Conservation (phyloP, 2,329 filamentous ascomycete species). For the Aspergillus clavatus region DNA sequence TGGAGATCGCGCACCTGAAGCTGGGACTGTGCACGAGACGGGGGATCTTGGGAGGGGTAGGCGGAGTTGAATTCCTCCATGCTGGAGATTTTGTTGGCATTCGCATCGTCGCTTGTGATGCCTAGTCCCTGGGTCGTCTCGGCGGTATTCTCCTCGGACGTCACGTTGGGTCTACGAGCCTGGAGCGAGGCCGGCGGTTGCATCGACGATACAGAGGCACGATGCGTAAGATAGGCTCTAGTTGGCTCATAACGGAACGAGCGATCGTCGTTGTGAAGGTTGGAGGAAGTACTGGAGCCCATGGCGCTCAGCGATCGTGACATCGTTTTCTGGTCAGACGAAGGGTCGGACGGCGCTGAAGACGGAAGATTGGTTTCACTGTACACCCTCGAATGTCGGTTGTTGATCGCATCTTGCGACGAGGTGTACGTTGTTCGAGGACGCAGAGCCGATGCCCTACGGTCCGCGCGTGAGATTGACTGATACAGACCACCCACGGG, state of each 20-base stretch:
- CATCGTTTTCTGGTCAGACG: slow-evolving; percentile 36
- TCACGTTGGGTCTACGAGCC: slow-evolving; percentile 4
- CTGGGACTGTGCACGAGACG: slow-evolving; percentile 66
- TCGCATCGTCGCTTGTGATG: slow-evolving; percentile 21
- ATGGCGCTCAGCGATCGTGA: slow-evolving; percentile 61
- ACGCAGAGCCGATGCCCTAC: slow-evolving; percentile 44
- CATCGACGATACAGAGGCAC: slow-evolving; percentile 38
- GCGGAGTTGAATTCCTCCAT: slow-evolving; percentile 34
- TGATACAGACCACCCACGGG: slow-evolving; percentile 40
- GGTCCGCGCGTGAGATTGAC: slow-evolving; percentile 38
- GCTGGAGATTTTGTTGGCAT: slow-evolving; percentile 22
- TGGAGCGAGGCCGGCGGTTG: slow-evolving; percentile 15
- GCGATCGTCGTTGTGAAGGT: slow-evolving; percentile 28
- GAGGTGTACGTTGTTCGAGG: slow-evolving; percentile 35
- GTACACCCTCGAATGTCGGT: slow-evolving; percentile 55
- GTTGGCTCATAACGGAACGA: slow-evolving; percentile 32
- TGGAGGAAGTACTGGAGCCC: slow-evolving; percentile 32
- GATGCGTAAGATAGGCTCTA: slow-evolving; percentile 30
- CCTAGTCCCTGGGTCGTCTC: slow-evolving; percentile 25
- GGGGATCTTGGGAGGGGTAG: slow-evolving; percentile 38
- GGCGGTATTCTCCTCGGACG: slow-evolving; percentile 13
- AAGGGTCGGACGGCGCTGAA: slow-evolving; percentile 26
- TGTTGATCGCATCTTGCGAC: slow-evolving; percentile 33
- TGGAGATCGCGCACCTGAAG: slow-evolving; percentile 69
- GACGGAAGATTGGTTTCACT: slow-evolving; percentile 57